Percentiles rank a stretch among this genome's conserved stretches.
These are phyloP conservation scores for Rubus parviflorus DNA, from an alignment of 306 rosid species.

Conservation along the genomic window DNA sequence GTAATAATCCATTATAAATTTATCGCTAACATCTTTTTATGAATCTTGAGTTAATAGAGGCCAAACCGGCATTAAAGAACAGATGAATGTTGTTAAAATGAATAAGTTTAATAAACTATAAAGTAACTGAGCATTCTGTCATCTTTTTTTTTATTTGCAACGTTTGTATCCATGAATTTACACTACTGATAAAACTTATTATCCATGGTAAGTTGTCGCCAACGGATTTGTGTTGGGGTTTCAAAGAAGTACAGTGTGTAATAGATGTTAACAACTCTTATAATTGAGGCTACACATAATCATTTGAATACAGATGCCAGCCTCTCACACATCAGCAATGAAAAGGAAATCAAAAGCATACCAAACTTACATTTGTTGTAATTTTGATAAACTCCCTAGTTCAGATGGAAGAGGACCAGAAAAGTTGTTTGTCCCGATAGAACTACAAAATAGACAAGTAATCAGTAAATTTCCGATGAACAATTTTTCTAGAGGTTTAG, in stretches of 20 bases:
- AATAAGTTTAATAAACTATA: too few species aligned
- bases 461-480: background rate
- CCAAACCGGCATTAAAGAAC: background rate
- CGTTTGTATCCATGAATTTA: too few species aligned
- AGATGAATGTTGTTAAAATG: background rate
- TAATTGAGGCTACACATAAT: background rate
- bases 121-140: background rate
- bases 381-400: constrained; percentile 55
- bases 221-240: background rate
- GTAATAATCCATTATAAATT: background rate
- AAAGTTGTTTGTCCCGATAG: constrained; percentile 58
- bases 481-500: background rate
- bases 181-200: background rate
- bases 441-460: constrained; percentile 37
- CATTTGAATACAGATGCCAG: background rate
- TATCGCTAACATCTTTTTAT: background rate
- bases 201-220: background rate
- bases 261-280: background rate
- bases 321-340: background rate
- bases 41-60: background rate
- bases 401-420: constrained; percentile 73
- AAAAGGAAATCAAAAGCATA: background rate
- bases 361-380: constrained; percentile 56
- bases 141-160: background rate
- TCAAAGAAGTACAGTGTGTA: background rate